These are phyloP conservation scores for Pythium diclinum DNA, from an alignment of 352 stramenopile genomes.

Conservation along the genomic window DNA sequence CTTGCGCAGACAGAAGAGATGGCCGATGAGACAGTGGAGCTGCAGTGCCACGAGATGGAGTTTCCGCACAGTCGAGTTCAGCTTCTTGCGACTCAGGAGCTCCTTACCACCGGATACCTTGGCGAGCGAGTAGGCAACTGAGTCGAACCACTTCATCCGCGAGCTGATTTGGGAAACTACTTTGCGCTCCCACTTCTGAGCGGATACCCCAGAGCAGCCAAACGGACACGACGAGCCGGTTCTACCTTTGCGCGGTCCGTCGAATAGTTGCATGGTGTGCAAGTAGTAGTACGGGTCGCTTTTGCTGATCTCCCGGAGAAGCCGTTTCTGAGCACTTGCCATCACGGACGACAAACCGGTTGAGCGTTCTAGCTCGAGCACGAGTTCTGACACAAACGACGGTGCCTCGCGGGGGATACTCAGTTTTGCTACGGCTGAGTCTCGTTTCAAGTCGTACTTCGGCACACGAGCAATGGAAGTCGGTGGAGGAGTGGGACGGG, in stretches of 20 bases:
- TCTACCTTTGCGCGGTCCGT: slow-evolving; percentile 18
- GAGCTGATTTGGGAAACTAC: slow-evolving; percentile 73
- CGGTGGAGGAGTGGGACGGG: background rate
- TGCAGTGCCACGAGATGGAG: slow-evolving; percentile 75
- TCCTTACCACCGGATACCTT: slow-evolving; percentile 52
- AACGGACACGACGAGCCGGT: slow-evolving; percentile 42
- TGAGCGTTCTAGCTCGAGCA: slow-evolving; percentile 39
- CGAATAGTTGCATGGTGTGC: slow-evolving; percentile 28
- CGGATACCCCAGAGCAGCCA: slow-evolving; percentile 44
- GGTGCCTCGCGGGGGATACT: slow-evolving; percentile 15
- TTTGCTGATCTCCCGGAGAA: slow-evolving; percentile 63
- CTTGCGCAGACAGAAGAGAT: slow-evolving; percentile 65
- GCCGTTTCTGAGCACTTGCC: slow-evolving; percentile 53
- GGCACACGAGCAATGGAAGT: background rate
- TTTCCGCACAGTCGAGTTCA: slow-evolving; percentile 81
- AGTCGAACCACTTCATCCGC: slow-evolving; percentile 79
- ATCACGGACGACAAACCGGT: slow-evolving; percentile 61
- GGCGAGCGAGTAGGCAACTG: slow-evolving; percentile 67
- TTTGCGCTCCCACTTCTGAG: slow-evolving; percentile 65
- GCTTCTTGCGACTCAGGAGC: slow-evolving; percentile 71
- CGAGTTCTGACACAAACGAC: slow-evolving; percentile 28
- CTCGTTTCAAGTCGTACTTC: background rate
- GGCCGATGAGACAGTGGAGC: slow-evolving; percentile 63
- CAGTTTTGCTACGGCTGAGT: background rate
- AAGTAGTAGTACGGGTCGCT: slow-evolving; percentile 76